phyloP scores from a whole-genome alignment of 441 rosid genomes.

The Syzygium malaccense region DNA sequence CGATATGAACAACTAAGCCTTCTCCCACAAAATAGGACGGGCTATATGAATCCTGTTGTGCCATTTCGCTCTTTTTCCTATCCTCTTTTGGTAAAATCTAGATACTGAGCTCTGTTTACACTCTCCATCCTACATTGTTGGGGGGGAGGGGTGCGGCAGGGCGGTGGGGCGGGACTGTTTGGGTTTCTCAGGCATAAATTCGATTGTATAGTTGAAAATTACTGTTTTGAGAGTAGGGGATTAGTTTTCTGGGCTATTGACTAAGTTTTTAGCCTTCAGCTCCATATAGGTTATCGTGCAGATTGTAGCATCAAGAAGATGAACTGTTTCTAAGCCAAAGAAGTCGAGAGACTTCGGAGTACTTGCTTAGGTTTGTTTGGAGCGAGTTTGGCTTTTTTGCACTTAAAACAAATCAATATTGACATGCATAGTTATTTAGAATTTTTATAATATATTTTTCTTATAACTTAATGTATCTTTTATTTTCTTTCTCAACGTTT shows the following conservation, averaged over 20 bases:
- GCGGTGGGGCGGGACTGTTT: neutral
- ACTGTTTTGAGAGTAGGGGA: neutral
- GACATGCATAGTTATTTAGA: neutral
- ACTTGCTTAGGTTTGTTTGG: neutral
- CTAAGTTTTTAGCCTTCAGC: neutral
- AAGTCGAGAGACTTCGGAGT: neutral
- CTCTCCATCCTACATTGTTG: neutral
- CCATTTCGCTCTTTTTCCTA: neutral
- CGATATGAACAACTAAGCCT: neutral
- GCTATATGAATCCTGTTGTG: fast-evolving
- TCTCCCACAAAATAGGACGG: neutral
- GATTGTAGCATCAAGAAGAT: neutral
- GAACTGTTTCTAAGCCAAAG: neutral
- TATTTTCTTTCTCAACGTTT: neutral
- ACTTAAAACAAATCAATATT: neutral
- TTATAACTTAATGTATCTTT: neutral
- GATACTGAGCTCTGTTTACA: neutral
- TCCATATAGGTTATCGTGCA: neutral
- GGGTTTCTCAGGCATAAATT: neutral
- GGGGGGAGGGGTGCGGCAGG: no score
- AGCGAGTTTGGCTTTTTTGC: fast-evolving
- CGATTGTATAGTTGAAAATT: neutral
- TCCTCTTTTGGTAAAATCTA: neutral
- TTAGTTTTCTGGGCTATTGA: neutral
- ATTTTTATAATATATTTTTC: neutral